Percentiles rank a stretch among this genome's conserved stretches.
Conservation (phyloP, 2,329 filamentous ascomycete genomes). For the Stemphylium beticola region DNA sequence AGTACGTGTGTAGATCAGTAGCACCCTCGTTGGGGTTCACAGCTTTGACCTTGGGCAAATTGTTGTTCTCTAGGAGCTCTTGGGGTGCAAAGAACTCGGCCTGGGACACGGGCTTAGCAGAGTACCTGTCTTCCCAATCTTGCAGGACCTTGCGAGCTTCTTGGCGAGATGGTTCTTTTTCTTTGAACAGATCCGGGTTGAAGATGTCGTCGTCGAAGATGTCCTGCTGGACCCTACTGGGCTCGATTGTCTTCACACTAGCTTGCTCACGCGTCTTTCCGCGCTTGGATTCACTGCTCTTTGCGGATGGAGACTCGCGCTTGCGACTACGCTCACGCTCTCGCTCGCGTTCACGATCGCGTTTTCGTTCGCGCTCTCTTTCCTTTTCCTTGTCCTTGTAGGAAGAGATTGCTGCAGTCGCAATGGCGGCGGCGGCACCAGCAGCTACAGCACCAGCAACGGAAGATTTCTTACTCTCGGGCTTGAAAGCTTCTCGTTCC, state of each 20-base stretch:
- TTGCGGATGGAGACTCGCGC: constrained; percentile 24
- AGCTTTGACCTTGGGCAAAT: constrained; percentile 42
- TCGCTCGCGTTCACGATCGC: constrained; percentile 9
- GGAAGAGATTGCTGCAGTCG: constrained; percentile 40
- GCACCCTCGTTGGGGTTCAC: constrained; percentile 54
- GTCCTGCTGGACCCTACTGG: constrained; percentile 41
- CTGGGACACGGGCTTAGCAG: constrained; percentile 46
- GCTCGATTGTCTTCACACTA: constrained; percentile 45
- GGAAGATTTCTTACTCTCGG: constrained; percentile 47
- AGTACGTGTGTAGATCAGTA: constrained; percentile 52
- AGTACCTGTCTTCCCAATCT: constrained; percentile 53
- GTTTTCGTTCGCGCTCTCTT: constrained; percentile 15
- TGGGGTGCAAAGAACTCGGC: constrained; percentile 57
- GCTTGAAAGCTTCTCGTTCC: constrained; percentile 41
- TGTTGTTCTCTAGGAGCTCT: constrained; percentile 50
- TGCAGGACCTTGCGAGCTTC: constrained; percentile 51
- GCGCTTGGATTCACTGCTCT: constrained; percentile 23
- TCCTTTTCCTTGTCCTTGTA: constrained; percentile 30
- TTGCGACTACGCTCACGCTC: constrained; percentile 19
- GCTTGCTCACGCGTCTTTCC: constrained; percentile 37
- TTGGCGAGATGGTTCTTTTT: constrained; percentile 37
- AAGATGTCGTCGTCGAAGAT: constrained; percentile 55
- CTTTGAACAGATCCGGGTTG: constrained; percentile 55
- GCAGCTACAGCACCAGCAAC: constrained; percentile 46
- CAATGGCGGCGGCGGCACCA: constrained; percentile 41